Evolutionary conservation across 257 asterid genomes (phyloP), one percentile per base, ranked within the genome.

Genomic region (Fraxinus pennsylvanica): DNA sequence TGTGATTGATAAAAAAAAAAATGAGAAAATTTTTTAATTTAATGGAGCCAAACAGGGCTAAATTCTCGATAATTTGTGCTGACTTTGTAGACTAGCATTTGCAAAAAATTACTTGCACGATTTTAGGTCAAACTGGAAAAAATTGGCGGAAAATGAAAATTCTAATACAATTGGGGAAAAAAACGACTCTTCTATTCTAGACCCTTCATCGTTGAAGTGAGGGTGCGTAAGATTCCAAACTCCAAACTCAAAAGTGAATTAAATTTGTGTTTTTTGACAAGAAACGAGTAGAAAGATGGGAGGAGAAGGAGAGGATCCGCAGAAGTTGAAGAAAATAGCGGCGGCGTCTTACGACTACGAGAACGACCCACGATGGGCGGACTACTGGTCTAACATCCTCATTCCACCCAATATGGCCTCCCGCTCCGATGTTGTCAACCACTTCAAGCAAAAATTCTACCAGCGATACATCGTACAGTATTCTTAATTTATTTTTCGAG

Each of bases 371-470:
- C 89, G 89, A 75, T 94, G 98, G 98, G 90, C 97, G 17, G 98
- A 89, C 45, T 94, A 94, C 81, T 94, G 99, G 98, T 91, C 97
- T 73, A 91, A 94, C 84, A 91, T 94, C 45, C 94, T 94, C 43
- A 91, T 94, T 73, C 99, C 99, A 41, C 99, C 97, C 0, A 90
- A 88, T 79, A 85, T 94, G 94, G 92, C 90, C 61, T 88, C 97
- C 80, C 94, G 97, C 73, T 80, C 78, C 84, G 98, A 92, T 79
- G 97, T 92, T 84, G 94, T 86, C 78, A 71, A 84, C 21, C 98
- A 92, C 90, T 94, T 87, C 93, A 92, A 94, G 89, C 96, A 85
- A 85, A 94, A 94, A 86, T 94, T 94, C 92, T 94, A 95, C 83
- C 97, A 95, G 85, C 98, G 97, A 32, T 88, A 79, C 89, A 87